Evolutionary conservation across 2,329 filamentous ascomycete species (phyloP), one percentile per base, ranked within the genome.

Genomic region (Trichoderma breve): DNA sequence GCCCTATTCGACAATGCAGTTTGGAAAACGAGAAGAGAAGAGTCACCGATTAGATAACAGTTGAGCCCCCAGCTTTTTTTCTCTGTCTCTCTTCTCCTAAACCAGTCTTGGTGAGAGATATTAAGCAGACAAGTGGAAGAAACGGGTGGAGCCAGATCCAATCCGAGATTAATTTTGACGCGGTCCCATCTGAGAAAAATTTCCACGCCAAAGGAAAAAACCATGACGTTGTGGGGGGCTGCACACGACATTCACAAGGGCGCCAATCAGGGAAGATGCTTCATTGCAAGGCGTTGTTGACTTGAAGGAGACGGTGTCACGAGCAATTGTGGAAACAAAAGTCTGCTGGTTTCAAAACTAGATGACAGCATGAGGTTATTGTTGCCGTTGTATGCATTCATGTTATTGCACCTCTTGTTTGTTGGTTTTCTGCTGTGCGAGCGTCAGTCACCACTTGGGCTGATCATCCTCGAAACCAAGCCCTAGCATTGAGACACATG

Each of bases 11-110:
- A 53, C 21, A 53, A 53, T 47, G 21, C 14, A 47, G 36, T 55
- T 62, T 43, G 36, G 36, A 43, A 43, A 43, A 43, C 36, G 39
- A 43, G 15, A 43, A 43, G 39, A 43, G 39, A 43, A 43, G 70
- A 72, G 70, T 72, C 70, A 72, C 70, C 43, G 70, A 72, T 72
- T 65, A 72, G 70, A 72, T 72, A 72, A 69, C 43, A 28, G 57
- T 57, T 43, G 55, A 26, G 18, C 28, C 43, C 64, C 51, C 58
- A 57, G 36, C 55, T 34, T 51, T 62, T 60, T 24, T 55, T 24
- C 26, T 39, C 8, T 14, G 6, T 60, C 14, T 70, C 36, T 1
- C 24, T 34, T 69, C 28, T 60, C 30, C 72, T 69, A 3, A 3
- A 18, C 30, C 53, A 36, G 32, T 32, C 47, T 61, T 57, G 62